These are phyloP conservation scores for Schizonepeta tenuifolia DNA, from an alignment of 257 asterid genomes.

Conservation along the genomic window DNA sequence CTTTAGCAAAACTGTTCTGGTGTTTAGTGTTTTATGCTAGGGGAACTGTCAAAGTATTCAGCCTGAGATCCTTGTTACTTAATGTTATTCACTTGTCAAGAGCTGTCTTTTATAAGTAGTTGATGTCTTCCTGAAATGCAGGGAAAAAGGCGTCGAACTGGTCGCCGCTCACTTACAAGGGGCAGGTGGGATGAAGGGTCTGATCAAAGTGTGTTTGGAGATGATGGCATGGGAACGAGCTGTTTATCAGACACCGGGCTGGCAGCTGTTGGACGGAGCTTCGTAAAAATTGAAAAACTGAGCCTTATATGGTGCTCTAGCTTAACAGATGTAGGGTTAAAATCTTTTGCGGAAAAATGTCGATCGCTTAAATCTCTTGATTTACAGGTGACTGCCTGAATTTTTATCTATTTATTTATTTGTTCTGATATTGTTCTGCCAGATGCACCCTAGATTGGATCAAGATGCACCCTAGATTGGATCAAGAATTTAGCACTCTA, in stretches of 20 bases:
- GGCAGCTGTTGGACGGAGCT: constrained; percentile 65
- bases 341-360: constrained; percentile 70
- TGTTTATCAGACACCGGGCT: constrained; percentile 81
- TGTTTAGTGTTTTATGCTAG: neutral
- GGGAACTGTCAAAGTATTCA: constrained; percentile 7
- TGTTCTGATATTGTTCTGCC: constrained; percentile 4
- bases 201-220: constrained; percentile 49
- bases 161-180: constrained; percentile 41
- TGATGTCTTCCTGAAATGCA: constrained; percentile 36
- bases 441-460: constrained; percentile 23
- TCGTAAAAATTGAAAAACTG: constrained; percentile 70
- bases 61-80: constrained; percentile 18
- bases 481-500: constrained; percentile 18
- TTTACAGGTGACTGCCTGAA: constrained; percentile 66
- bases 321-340: constrained; percentile 68
- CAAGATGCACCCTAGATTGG: constrained; percentile 23
- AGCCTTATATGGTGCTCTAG: constrained; percentile 88
- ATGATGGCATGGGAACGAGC: constrained; percentile 46
- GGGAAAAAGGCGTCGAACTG: constrained; percentile 59
- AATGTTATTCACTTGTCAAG: constrained; percentile 16
- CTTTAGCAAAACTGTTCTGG: neutral
- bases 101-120: constrained; percentile 24
- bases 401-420: neutral
- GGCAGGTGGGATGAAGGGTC: constrained; percentile 41
- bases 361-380: constrained; percentile 64